These are phyloP conservation scores for Sphaerulina vaccinii DNA, from an alignment of 2,329 filamentous ascomycete genomes.

Conservation along the genomic window DNA sequence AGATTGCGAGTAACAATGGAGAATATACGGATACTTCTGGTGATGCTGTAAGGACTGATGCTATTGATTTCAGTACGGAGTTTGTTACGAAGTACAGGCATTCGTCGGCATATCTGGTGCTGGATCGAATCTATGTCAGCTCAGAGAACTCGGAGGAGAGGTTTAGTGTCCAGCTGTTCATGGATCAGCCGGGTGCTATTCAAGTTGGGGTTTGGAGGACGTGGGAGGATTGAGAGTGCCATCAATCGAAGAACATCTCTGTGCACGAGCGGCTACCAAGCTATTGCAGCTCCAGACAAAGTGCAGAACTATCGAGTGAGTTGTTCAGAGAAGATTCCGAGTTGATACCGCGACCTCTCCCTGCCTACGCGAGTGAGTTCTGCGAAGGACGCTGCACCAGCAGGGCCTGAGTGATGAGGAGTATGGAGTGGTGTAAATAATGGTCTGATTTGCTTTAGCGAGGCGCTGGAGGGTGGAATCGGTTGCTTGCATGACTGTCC, in stretches of 20 bases:
- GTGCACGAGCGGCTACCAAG: too few species aligned
- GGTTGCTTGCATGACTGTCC: too few species aligned
- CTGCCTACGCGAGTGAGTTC: too few species aligned
- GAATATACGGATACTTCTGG: constrained; percentile 66
- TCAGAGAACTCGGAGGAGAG: constrained; percentile 48
- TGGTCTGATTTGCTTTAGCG: background rate
- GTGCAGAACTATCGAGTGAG: too few species aligned
- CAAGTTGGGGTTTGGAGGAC: constrained; percentile 47
- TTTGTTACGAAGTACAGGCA: constrained; percentile 39
- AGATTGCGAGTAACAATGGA: constrained; percentile 69
- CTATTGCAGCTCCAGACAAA: too few species aligned
- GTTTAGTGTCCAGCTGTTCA: constrained; percentile 52
- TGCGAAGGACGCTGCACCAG: too few species aligned
- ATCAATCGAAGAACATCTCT: too few species aligned
- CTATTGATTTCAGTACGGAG: constrained; percentile 71
- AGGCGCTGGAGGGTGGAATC: background rate
- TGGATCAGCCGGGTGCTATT: constrained; percentile 46
- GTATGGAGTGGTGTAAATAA: too few species aligned
- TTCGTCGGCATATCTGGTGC: constrained; percentile 72
- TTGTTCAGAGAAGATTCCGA: too few species aligned
- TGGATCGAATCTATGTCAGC: constrained; percentile 72
- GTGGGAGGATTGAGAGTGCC: constrained; percentile 40
- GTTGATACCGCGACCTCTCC: too few species aligned
- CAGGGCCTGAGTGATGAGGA: too few species aligned
- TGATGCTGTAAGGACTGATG: constrained; percentile 64